Base-by-base conservation (phyloP, 768 basidiomycete species). In the Coprinopsis strossmayeri region DNA sequence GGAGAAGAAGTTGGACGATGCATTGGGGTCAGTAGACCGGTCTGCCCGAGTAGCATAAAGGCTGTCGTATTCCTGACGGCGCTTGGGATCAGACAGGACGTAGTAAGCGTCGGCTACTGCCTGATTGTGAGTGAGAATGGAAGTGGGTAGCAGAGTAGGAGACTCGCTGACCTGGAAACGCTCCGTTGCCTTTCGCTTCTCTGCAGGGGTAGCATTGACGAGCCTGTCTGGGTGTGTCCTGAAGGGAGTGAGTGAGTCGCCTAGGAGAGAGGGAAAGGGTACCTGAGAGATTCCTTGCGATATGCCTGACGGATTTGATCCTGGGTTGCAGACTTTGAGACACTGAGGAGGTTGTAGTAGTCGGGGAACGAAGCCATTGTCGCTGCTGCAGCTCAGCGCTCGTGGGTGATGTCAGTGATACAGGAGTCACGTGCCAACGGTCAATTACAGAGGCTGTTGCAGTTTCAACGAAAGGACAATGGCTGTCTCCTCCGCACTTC, bases 101-200 rank as follows among this genome's bases (percentile, higher is more conserved):
- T 90, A 96, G 68, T 95, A 95, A 15, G 92, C 92, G 64, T 96
- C 93, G 46, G 93, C 91, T 53, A 96, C 83, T 5, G 86, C 81
- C 86, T 87, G 60, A 53, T 30, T n/a, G 18, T 30, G 24, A 43
- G 15, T 32, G 30, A 32, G 30, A 32, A 32, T 32, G 15, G 15
- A 7, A 15, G 30, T 15, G 9, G 0, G 18, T 24, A 26, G 18
- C 42, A 35, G 44, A 26, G 21, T 26, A 47, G 25, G 28, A 45
- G 37, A 32, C n/a, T n/a, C 10, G 18, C 3, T 54, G 18, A 82
- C 89, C 72, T 92, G 91, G 63, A 94, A 95, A 48, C 74, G 74
- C 64, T 92, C 91, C 2, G 93, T 96, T 0, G 92, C 84, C 12
- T 58, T 62, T 57, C 76, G 77, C 64, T 77, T 86, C 64, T 93